These are phyloP conservation scores for Vaccinium vitisidaea DNA, from an alignment of 148 eudicot species.

Conservation along the genomic window DNA sequence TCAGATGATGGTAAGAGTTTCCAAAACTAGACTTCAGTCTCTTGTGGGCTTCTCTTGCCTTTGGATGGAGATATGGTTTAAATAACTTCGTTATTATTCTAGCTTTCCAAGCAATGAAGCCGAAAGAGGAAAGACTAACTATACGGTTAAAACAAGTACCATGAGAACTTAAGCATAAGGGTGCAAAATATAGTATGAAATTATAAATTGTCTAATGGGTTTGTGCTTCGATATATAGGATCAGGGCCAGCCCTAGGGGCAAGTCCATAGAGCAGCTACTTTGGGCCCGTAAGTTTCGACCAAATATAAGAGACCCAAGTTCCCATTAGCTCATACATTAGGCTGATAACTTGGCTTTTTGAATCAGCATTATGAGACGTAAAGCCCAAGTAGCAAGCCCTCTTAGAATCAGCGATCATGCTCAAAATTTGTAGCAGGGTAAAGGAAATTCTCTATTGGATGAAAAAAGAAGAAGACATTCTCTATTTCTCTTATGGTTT, in stretches of 20 bases:
- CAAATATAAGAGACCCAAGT: neutral
- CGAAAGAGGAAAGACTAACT: neutral
- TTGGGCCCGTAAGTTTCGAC: neutral
- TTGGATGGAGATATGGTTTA: neutral
- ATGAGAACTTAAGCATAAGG: neutral
- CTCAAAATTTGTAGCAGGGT: neutral
- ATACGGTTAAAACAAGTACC: neutral
- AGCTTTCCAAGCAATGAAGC: neutral
- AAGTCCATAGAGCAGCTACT: neutral
- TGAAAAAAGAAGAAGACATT: too few species aligned
- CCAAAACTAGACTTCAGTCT: slow-evolving; percentile 7
- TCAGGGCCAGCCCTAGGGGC: neutral
- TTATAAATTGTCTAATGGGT: neutral
- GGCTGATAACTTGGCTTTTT: neutral
- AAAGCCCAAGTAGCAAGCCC: too few species aligned
- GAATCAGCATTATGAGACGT: too few species aligned
- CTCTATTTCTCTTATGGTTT: neutral
- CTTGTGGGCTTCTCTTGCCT: neutral
- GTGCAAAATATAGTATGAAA: too few species aligned
- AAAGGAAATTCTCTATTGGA: neutral
- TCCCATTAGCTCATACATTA: neutral
- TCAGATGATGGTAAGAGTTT: slow-evolving; percentile 52
- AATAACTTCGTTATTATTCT: neutral
- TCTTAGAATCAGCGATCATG: neutral
- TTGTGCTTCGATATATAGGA: neutral